Conservation (phyloP, 83 land plant species). For the Picea engelmannii region DNA sequence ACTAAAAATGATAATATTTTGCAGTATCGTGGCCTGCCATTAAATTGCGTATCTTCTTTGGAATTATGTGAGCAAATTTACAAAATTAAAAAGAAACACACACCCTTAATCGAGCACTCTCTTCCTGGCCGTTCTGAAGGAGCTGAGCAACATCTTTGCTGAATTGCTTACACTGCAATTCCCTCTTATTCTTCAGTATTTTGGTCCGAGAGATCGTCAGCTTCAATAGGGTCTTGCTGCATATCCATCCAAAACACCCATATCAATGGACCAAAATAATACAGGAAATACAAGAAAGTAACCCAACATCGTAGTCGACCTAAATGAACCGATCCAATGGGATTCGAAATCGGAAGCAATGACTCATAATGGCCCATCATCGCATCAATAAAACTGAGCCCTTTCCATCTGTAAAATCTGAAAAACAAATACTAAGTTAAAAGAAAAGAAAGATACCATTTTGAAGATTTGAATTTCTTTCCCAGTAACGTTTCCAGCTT, state of each 20-base stretch:
- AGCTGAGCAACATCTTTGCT: conserved; percentile 23
- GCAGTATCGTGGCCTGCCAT: too few relatives aligned
- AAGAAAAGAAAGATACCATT: conserved; percentile 8
- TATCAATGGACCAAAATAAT: background rate
- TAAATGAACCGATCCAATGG: too few relatives aligned
- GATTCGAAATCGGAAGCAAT: too few relatives aligned
- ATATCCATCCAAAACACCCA: background rate
- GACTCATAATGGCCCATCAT: too few relatives aligned
- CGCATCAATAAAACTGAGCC: too few relatives aligned
- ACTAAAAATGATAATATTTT: background rate
- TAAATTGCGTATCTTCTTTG: too few relatives aligned
- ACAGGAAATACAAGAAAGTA: background rate
- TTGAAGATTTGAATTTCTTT: conserved; percentile 39
- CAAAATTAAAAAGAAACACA: background rate
- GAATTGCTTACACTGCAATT: conserved; percentile 9
- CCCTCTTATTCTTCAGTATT: conserved; percentile 21
- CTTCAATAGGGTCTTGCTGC: conserved; percentile 26
- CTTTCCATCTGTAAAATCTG: too few relatives aligned
- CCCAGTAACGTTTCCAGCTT: conserved; percentile 42
- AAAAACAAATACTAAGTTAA: background rate
- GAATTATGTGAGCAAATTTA: too few relatives aligned
- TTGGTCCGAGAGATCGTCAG: conserved; percentile 24
- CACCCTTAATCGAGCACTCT: conserved; percentile 22
- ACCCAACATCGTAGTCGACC: too few relatives aligned
- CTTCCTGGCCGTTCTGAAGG: conserved; percentile 25